Evolutionary conservation across 1,139 yeast genomes (phyloP).

Genomic region (Blastobotrys petasosporus): DNA sequence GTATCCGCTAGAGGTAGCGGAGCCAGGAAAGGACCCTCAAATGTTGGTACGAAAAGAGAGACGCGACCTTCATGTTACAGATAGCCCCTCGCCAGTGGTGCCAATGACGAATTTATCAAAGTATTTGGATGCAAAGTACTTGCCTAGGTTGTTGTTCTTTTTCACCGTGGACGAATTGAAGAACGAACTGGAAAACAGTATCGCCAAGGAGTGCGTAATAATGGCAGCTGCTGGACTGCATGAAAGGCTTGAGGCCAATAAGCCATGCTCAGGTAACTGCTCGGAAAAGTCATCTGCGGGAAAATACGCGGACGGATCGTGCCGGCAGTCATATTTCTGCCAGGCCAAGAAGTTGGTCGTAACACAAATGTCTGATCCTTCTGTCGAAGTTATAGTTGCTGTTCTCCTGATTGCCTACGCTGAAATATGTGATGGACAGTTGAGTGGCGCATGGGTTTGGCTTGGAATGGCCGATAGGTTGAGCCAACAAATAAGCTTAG

Average conservation of each 20-base stretch:
- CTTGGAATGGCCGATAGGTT: slow-evolving; percentile 5
- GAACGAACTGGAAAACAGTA: neutral
- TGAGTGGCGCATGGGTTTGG: slow-evolving; percentile 4
- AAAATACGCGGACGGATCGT: neutral
- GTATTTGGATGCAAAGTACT: too few relatives aligned
- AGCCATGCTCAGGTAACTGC: neutral
- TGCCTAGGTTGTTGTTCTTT: too few relatives aligned
- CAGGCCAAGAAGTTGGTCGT: slow-evolving; percentile 7
- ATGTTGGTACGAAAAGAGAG: slow-evolving; percentile 1
- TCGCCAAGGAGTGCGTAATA: neutral
- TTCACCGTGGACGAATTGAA: too few relatives aligned
- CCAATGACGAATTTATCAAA: too few relatives aligned
- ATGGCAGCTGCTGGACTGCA: neutral
- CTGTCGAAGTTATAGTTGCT: neutral
- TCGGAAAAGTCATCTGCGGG: neutral
- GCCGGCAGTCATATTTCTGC: neutral
- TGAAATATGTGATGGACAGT: neutral
- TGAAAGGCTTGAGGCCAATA: too few relatives aligned
- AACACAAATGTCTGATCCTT: neutral
- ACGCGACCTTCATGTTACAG: neutral
- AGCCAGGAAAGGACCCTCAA: slow-evolving; percentile 6
- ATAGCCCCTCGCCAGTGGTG: neutral
- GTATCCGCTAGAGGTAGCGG: slow-evolving; percentile 4
- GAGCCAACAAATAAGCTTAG: slow-evolving; percentile 1
- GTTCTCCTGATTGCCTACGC: slow-evolving; percentile 3